Conservation (phyloP, 129 eudicot species). For the Deinandra increscens region DNA sequence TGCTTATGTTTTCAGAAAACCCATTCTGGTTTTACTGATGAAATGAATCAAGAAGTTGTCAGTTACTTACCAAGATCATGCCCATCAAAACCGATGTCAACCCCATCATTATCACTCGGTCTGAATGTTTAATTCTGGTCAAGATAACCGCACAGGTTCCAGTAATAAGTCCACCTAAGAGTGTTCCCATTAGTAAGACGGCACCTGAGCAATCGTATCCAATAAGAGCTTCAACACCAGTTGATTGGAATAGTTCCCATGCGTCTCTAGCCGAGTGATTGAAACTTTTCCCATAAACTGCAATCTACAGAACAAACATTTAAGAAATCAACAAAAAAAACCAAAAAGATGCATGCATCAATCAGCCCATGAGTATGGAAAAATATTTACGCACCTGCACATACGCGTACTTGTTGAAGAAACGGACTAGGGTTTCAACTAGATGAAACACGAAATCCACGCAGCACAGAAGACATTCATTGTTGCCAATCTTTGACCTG, state of each 20-base stretch:
- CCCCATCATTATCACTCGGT: conserved; percentile 76
- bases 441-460: conserved; percentile 89
- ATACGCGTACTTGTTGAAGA: conserved; percentile 94
- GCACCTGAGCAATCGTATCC: conserved; percentile 98
- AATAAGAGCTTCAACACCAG: conserved; percentile 95
- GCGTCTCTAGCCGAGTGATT: conserved; percentile 98
- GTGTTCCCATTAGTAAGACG: conserved; percentile 86
- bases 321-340: not conserved
- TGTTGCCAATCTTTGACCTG: conserved; percentile 87
- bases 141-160: conserved; percentile 83
- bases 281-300: conserved; percentile 88
- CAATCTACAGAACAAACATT: conserved; percentile 51
- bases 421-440: conserved; percentile 96
- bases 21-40: too few species aligned
- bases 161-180: conserved; percentile 85
- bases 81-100: conserved; percentile 92
- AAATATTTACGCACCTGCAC: conserved; percentile 60
- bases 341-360: too few species aligned
- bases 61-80: conserved; percentile 68
- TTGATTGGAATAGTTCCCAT: conserved; percentile 95
- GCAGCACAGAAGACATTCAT: conserved; percentile 92
- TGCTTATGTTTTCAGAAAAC: not conserved
- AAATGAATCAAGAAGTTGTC: not conserved
- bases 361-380: not conserved
- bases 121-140: conserved; percentile 60